Conservation (phyloP, 768 basidiomycete species). For the Russula sp. region DNA sequence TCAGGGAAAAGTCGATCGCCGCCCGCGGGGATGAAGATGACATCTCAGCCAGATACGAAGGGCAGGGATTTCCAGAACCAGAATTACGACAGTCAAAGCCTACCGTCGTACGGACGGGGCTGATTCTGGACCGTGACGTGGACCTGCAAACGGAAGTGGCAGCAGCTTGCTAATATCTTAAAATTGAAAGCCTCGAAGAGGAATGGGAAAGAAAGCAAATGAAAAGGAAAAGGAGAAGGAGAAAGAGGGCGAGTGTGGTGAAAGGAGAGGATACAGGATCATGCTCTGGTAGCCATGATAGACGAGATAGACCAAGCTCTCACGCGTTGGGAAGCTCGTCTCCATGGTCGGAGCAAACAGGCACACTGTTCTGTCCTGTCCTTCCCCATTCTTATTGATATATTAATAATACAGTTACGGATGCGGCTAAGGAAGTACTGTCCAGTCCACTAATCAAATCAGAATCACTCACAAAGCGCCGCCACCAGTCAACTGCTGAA, state of each 20-base stretch:
- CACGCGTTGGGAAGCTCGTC: not conserved
- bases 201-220: not conserved
- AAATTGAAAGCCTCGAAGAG: conserved; percentile 3
- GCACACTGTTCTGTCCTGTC: not conserved
- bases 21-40: not conserved
- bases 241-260: not conserved
- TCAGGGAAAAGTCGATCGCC: not conserved
- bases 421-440: not conserved
- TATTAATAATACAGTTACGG: conserved; percentile 11
- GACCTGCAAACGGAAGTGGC: conserved; percentile 6
- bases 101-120: not conserved
- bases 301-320: not conserved
- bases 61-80: not conserved
- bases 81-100: not conserved
- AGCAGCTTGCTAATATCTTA: conserved; percentile 19
- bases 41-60: conserved; percentile 4
- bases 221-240: not conserved
- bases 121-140: conserved; percentile 2
- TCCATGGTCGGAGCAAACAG: not conserved
- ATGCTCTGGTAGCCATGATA: conserved; percentile 2
- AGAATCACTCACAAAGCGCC: conserved; percentile 2
- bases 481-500: conserved; percentile 71
- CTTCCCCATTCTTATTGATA: not conserved
- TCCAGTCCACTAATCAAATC: not conserved
- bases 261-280: not conserved